Percentiles rank a stretch among this genome's conserved stretches.
Evolutionary conservation across 495 filamentous ascomycete species (phyloP).

Genomic region (Penicillium manginii): DNA sequence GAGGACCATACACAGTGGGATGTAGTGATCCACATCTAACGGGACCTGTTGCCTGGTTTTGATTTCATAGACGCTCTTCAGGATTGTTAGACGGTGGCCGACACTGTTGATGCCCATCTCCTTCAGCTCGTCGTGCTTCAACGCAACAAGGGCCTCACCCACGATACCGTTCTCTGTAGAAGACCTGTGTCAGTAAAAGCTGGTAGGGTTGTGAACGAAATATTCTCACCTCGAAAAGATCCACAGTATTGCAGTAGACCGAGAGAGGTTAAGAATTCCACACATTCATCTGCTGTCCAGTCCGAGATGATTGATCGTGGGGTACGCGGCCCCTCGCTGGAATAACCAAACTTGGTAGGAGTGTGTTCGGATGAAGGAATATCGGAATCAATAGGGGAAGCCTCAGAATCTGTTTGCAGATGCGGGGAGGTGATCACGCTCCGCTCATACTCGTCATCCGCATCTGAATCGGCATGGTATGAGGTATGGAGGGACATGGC

Average conservation of each 20-base stretch:
- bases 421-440: constrained; percentile 74
- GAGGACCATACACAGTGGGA: constrained; percentile 78
- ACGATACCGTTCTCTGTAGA: constrained; percentile 85
- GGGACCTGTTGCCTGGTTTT: constrained; percentile 91
- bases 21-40: constrained; percentile 90
- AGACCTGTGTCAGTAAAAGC: constrained; percentile 5
- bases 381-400: constrained; percentile 79
- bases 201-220: neutral
- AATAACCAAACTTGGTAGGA: constrained; percentile 79
- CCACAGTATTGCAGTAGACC: constrained; percentile 84
- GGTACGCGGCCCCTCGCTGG: constrained; percentile 63
- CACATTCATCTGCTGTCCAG: constrained; percentile 88
- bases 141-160: constrained; percentile 84
- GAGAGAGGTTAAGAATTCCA: constrained; percentile 78
- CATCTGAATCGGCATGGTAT: constrained; percentile 78
- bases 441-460: constrained; percentile 92
- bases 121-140: constrained; percentile 91
- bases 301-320: constrained; percentile 81
- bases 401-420: constrained; percentile 75
- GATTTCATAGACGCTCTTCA: constrained; percentile 93
- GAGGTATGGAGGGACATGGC: constrained; percentile 56
- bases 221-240: constrained; percentile 69
- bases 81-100: constrained; percentile 89
- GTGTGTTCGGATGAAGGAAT: constrained; percentile 83
- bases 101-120: constrained; percentile 92